These are phyloP conservation scores for Escallonia herrerae DNA, from an alignment of 129 eudicot genomes.

Conservation along the genomic window DNA sequence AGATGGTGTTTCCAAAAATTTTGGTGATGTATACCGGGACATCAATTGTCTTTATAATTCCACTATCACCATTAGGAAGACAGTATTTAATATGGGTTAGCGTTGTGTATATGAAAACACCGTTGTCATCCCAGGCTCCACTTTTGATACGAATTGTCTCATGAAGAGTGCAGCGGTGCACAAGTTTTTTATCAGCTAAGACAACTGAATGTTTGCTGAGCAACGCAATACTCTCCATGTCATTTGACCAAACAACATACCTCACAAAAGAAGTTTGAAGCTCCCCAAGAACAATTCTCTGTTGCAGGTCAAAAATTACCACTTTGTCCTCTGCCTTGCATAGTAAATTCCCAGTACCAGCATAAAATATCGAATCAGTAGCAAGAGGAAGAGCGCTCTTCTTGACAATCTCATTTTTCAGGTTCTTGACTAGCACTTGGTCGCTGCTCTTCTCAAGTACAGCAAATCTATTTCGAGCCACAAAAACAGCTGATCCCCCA, in stretches of 20 bases:
- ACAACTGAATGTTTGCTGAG: conserved; percentile 15
- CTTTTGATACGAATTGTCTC: conserved; percentile 18
- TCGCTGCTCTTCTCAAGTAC: conserved; percentile 18
- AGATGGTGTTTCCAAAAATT: conserved; percentile 9
- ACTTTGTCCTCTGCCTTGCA: conserved; percentile 20
- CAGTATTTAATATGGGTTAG: conserved; percentile 17
- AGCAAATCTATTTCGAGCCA: conserved; percentile 18
- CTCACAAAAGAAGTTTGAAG: conserved; percentile 16
- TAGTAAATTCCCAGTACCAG: conserved; percentile 17
- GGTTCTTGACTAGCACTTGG: conserved; percentile 17
- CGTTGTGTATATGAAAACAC: conserved; percentile 16
- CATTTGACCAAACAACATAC: conserved; percentile 18
- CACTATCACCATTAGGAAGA: conserved; percentile 17
- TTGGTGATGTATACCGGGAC: conserved; percentile 22
- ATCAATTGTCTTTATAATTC: conserved; percentile 16
- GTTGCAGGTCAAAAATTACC: conserved; percentile 16
- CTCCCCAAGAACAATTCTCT: conserved; percentile 15
- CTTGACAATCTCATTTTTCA: conserved; percentile 16
- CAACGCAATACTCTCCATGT: conserved; percentile 18
- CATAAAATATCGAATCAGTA: conserved; percentile 16
- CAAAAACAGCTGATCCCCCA: conserved; percentile 19
- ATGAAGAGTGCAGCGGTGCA: conserved; percentile 18
- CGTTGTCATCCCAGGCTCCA: conserved; percentile 21
- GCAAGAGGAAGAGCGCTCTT: conserved; percentile 16
- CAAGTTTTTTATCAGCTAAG: conserved; percentile 17